Evolutionary conservation across 2,329 filamentous ascomycete genomes (phyloP), one percentile per base, ranked within the genome.

Genomic region (Emmonsiellopsis sp.): DNA sequence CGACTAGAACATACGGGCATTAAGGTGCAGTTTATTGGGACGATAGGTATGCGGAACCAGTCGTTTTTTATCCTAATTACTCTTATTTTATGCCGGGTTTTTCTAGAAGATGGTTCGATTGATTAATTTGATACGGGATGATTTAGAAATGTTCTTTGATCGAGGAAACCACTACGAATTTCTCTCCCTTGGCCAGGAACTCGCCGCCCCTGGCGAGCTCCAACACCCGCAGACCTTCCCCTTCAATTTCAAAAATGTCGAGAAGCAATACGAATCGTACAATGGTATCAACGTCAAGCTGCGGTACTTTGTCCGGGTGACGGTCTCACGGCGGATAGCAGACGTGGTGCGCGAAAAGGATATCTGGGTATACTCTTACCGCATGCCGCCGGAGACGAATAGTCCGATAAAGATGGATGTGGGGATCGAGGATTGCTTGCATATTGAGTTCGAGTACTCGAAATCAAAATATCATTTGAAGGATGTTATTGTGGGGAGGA

Each of bases 331-430:
- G 65, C 84, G 93, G 69, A 97, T 98, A 90, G 89, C 90, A 63
- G 93, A 98, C 68, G 92, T 98, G 54, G 89, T 97, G 65, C 87
- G 94, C 63, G 94, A 98, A 75, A 98, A 98, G 81, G 94, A 98
- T 71, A 87, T 98, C 60, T 98, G 94, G 94, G 94, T 98, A 53
- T 98, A 98, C 78, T 93, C 86, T 58, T 98, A 98, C 79, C 85
- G 91, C 70, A 92, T 97, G 77, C 92, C 93, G 17, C 93, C 93
- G 14, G 93, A 98, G 81, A 94, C 90, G 72, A 98, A 97, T 78
- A 91, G 84, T 74, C 90, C 88, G 62, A 98, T 98, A 78, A 98
- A 98, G 81, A 98, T 98, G 93, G 93, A 98, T 69, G 93, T 98
- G 55, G 93, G 93, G 54, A 98, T 98, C 67, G 93, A 98, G 75